Percentiles rank a stretch among this genome's conserved stretches.
These are phyloP conservation scores for Tylopilus intermedius DNA, from an alignment of 768 basidiomycete species.

Conservation along the genomic window DNA sequence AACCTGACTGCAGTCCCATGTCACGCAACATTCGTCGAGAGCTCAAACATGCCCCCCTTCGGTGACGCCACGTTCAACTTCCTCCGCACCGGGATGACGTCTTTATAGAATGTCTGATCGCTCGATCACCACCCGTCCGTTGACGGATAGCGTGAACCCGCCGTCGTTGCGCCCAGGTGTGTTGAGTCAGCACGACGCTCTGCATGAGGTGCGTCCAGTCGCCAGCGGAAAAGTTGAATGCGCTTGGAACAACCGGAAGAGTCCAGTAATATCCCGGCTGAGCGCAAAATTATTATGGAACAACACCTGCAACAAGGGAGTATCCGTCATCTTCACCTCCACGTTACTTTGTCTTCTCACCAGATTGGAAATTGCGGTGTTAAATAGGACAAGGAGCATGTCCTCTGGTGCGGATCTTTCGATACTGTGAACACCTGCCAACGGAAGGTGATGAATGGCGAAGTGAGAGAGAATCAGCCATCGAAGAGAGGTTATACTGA, in stretches of 20 bases:
- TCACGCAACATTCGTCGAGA: neutral
- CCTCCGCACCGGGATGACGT: conserved; percentile 27
- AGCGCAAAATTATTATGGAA: conserved; percentile 65
- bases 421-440: conserved; percentile 53
- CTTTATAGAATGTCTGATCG: conserved; percentile 61
- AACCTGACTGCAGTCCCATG: neutral
- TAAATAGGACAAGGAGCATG: too few relatives aligned
- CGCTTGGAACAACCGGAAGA: conserved; percentile 63
- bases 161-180: conserved; percentile 71
- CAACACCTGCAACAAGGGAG: conserved; percentile 38
- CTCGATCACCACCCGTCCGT: conserved; percentile 51
- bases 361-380: too few relatives aligned
- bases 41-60: neutral
- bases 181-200: conserved; percentile 64
- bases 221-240: conserved; percentile 58
- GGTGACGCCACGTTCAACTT: too few relatives aligned
- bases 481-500: too few relatives aligned
- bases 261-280: conserved; percentile 53
- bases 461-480: neutral
- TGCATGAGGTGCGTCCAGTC: conserved; percentile 72
- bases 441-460: neutral
- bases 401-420: conserved; percentile 61
- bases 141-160: conserved; percentile 54
- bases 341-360: conserved; percentile 34
- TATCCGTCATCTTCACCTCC: neutral